phyloP scores from a whole-genome alignment of 2,329 filamentous ascomycete species.

The Pleurostoma richardsiae region DNA sequence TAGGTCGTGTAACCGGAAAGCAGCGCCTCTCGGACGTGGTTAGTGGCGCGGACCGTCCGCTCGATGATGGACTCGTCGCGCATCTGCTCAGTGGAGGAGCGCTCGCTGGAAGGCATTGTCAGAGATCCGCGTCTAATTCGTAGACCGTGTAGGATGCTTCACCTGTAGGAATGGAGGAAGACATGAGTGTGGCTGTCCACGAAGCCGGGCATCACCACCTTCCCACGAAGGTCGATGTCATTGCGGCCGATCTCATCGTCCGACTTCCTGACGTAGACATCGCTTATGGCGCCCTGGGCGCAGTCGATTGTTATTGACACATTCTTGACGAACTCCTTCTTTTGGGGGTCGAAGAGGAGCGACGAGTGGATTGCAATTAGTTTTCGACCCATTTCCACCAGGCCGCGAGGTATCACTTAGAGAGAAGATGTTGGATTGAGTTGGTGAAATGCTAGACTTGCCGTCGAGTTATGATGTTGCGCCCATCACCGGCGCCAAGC shows the following conservation, averaged over 20 bases:
- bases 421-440: too few species aligned
- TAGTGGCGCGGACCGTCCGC: conserved; percentile 46
- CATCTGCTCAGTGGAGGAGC: conserved; percentile 40
- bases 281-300: conserved; percentile 31
- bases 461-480: too few species aligned
- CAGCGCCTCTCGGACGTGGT: conserved; percentile 46
- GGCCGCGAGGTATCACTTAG: too few species aligned
- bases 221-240: conserved; percentile 49
- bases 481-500: too few species aligned
- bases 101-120: conserved; percentile 22
- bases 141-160: conserved; percentile 11
- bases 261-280: conserved; percentile 21
- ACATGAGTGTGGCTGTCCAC: conserved; percentile 53
- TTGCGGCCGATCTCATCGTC: conserved; percentile 17
- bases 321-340: conserved; percentile 32
- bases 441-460: too few species aligned
- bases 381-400: conserved; percentile 7
- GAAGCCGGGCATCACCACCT: conserved; percentile 44
- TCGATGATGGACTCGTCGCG: conserved; percentile 55
- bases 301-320: conserved; percentile 35
- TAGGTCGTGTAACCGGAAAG: conserved; percentile 55
- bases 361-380: conserved; percentile 36
- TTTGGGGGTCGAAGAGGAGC: conserved; percentile 38
- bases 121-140: conserved; percentile 3
- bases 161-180: conserved; percentile 46